Evolutionary conservation across 2,329 filamentous ascomycete genomes (phyloP).

Genomic region (Coleophoma cylindrospora): DNA sequence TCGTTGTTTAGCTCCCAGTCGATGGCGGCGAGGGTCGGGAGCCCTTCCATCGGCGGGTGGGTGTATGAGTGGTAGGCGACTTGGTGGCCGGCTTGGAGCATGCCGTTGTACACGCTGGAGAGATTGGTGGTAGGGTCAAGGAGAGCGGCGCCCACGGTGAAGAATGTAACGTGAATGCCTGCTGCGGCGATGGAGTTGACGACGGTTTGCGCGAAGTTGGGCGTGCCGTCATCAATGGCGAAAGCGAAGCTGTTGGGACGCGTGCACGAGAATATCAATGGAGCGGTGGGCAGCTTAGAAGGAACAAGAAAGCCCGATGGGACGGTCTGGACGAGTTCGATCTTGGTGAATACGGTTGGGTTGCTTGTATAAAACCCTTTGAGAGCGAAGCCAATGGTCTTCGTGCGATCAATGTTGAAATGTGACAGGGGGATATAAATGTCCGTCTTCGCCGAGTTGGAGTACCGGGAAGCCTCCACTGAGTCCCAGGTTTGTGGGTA

Average conservation of each 20-base stretch:
- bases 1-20: slow-evolving; percentile 59
- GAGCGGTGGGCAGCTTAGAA: slow-evolving; percentile 54
- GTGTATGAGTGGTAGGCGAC: slow-evolving; percentile 65
- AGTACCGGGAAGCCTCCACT: slow-evolving; percentile 58
- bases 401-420: slow-evolving; percentile 55
- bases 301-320: slow-evolving; percentile 48
- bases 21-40: slow-evolving; percentile 45
- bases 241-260: slow-evolving; percentile 67
- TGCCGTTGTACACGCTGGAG: slow-evolving; percentile 57
- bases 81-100: slow-evolving; percentile 59
- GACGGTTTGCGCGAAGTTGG: slow-evolving; percentile 52
- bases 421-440: slow-evolving; percentile 65
- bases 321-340: slow-evolving; percentile 55
- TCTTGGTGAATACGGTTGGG: slow-evolving; percentile 44
- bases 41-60: slow-evolving; percentile 61
- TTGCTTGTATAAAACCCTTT: slow-evolving; percentile 57
- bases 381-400: slow-evolving; percentile 54
- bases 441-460: slow-evolving; percentile 37
- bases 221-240: slow-evolving; percentile 65
- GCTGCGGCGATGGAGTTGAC: slow-evolving; percentile 57
- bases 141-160: slow-evolving; percentile 61
- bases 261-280: slow-evolving; percentile 58
- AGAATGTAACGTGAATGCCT: slow-evolving; percentile 63
- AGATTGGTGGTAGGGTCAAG: slow-evolving; percentile 55
- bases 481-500: slow-evolving; percentile 66